These are phyloP conservation scores for Erythrobasidium hasegawianum DNA, from an alignment of 1,284 basidiomycete genomes.

Conservation along the genomic window DNA sequence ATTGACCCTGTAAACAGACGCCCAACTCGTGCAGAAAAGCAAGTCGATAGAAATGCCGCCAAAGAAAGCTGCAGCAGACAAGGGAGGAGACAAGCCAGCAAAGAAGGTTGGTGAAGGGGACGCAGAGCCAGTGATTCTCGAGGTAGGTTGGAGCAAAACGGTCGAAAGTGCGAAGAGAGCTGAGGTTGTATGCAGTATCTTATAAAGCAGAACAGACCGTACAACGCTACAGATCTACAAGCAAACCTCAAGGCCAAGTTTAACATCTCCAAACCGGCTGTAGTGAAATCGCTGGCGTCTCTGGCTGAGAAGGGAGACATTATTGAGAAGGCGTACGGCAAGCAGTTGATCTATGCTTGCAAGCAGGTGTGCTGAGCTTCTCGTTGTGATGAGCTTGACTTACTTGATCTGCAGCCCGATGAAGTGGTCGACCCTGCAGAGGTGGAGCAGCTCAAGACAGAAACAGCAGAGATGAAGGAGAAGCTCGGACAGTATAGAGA, in stretches of 20 bases:
- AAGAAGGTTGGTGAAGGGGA: conserved; percentile 15
- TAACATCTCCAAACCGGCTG: conserved; percentile 30
- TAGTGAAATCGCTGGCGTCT: conserved; percentile 19
- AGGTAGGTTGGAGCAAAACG: conserved; percentile 6
- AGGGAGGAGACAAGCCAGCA: conserved; percentile 3
- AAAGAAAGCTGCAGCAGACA: conserved; percentile 24
- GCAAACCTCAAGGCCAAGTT: conserved; percentile 32
- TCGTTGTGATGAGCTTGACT: not conserved
- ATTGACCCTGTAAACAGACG: no score
- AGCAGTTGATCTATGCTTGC: conserved; percentile 21
- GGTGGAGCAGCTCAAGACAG: conserved; percentile 13
- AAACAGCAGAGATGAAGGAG: conserved; percentile 12
- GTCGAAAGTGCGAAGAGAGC: no score
- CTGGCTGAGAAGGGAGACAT: conserved; percentile 27
- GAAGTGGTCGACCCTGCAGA: conserved; percentile 13
- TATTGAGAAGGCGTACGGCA: conserved; percentile 28
- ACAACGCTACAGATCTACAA: conserved; percentile 34
- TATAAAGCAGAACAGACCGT: conserved; percentile 34
- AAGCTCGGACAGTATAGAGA: conserved; percentile 19
- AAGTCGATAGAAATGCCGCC: no score
- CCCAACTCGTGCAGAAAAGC: no score
- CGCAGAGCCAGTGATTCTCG: conserved; percentile 25
- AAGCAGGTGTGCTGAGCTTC: conserved; percentile 13
- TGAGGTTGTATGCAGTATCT: conserved; percentile 33
- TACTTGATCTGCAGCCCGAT: conserved; percentile 4